Base-by-base conservation (phyloP, 164 flowering plant genomes). In the Magnolia sinica region DNA sequence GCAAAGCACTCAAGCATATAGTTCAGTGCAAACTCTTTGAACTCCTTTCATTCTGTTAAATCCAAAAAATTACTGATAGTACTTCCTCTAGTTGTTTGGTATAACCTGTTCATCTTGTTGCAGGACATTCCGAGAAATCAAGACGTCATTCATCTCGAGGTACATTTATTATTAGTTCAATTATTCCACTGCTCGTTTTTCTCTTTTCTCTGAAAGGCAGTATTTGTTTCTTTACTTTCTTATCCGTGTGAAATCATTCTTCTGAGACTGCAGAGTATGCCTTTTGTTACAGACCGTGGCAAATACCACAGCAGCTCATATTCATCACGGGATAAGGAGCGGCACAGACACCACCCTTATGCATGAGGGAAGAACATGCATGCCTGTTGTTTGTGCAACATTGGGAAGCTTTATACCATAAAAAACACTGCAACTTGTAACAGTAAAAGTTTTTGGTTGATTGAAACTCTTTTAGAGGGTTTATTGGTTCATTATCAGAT, bases 91-190 rank as follows among this genome's bases (percentile, higher is more conserved):
- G 31, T 18, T 20, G 4, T n/a, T 71, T 74, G 8, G 50, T 20
- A n/a, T 49, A 4, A 50, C 49, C 29, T 65, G 10, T 63, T n/a
- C 29, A 1, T 65, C 29, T 45, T 82, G 74, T 78, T 86, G 89
- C 88, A 78, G 97, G 93, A 49, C 88, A 87, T 80, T 79, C 85
- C 0, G 98, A 90, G 37, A 93, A 88, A 85, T 85, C 93, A 73
- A 89, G 92, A 72, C 95, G 85, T 81, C 92, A 91, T 52, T 84
- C 91, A 7, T 90, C 98, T 37, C 87, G 97, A 82, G 97, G 98
- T 91, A 84, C 72, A 85, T 68, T 0, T 7, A 8, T 29, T 29
- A 66, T 27, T 4, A 55, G 13, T 8, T 8, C 22, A 10, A 50
- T 51, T 1, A 61, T 50, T 51, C n/a, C 7, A 8, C 27, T 68